Evolutionary conservation across 345 rosid species (phyloP).

Genomic region (Acer saccharum): DNA sequence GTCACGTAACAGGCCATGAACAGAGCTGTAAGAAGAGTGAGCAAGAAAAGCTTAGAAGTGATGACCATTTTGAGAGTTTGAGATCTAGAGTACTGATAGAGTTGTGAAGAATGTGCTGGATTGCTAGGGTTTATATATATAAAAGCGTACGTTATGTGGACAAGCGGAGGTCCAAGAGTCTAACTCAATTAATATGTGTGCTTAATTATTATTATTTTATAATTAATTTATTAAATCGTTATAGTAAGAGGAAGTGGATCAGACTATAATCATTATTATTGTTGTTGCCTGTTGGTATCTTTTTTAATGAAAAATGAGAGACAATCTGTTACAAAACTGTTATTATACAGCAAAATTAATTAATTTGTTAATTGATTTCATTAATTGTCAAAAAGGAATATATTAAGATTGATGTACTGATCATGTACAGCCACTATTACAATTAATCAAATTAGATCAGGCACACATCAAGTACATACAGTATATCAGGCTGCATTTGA

Average conservation of each 20-base stretch:
- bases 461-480: no score
- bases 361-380: background rate
- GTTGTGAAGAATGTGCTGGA: background rate
- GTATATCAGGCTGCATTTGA: no score
- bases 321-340: background rate
- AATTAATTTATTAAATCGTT: no score
- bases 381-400: no score
- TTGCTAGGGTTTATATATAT: constrained; percentile 1
- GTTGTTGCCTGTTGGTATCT: no score
- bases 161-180: background rate
- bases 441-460: no score
- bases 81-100: background rate
- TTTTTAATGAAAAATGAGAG: background rate
- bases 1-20: constrained; percentile 10
- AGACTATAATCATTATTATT: no score
- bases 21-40: background rate
- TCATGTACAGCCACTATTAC: no score
- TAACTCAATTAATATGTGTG: background rate
- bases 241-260: no score
- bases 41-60: background rate
- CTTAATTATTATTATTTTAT: background rate
- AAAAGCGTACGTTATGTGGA: no score
- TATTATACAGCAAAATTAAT: no score
- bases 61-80: constrained; percentile 2
- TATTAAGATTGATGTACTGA: no score